Conservation (phyloP, 1,284 basidiomycete genomes). For the Pseudozyma flocculosa region DNA sequence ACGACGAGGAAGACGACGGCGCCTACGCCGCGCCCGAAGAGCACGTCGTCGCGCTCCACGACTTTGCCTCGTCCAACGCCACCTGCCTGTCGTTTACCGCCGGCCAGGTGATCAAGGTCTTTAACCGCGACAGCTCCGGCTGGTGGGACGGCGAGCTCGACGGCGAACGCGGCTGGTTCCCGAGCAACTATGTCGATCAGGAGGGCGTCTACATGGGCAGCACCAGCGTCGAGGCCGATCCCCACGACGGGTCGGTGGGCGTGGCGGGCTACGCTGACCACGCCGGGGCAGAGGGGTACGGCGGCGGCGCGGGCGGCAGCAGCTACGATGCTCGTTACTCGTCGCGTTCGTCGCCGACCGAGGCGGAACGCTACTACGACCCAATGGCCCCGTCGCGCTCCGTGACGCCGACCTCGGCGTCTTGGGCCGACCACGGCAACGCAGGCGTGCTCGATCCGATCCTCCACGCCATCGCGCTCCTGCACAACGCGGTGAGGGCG, state of each 20-base stretch:
- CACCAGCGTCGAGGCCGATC: slow-evolving; percentile 8
- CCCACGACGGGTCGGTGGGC: too few species aligned
- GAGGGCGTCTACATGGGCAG: slow-evolving; percentile 24
- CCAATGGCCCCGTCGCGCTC: slow-evolving; percentile 23
- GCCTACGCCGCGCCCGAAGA: slow-evolving; percentile 35
- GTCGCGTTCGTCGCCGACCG: too few species aligned
- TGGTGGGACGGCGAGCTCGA: slow-evolving; percentile 97
- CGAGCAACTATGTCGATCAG: slow-evolving; percentile 66
- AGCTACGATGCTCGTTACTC: too few species aligned
- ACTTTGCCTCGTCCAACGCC: slow-evolving; percentile 49
- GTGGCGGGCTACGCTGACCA: too few species aligned
- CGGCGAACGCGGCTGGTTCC: slow-evolving; percentile 82
- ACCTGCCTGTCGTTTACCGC: slow-evolving; percentile 82
- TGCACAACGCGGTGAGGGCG: slow-evolving; percentile 78
- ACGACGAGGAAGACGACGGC: slow-evolving; percentile 10
- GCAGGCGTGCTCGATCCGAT: slow-evolving; percentile 62
- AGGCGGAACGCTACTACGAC: slow-evolving; percentile 9
- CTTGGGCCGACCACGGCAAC: slow-evolving; percentile 17
- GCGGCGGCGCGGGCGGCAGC: slow-evolving; percentile 12
- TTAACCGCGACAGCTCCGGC: slow-evolving; percentile 81
- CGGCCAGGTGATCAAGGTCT: slow-evolving; percentile 85
- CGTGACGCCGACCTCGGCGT: slow-evolving; percentile 27
- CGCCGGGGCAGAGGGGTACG: slow-evolving; percentile 6
- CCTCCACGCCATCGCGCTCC: slow-evolving; percentile 77
- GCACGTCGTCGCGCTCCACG: slow-evolving; percentile 58